These are phyloP conservation scores for Pichia sp. DNA, from an alignment of 1,139 yeast species.

Conservation along the genomic window DNA sequence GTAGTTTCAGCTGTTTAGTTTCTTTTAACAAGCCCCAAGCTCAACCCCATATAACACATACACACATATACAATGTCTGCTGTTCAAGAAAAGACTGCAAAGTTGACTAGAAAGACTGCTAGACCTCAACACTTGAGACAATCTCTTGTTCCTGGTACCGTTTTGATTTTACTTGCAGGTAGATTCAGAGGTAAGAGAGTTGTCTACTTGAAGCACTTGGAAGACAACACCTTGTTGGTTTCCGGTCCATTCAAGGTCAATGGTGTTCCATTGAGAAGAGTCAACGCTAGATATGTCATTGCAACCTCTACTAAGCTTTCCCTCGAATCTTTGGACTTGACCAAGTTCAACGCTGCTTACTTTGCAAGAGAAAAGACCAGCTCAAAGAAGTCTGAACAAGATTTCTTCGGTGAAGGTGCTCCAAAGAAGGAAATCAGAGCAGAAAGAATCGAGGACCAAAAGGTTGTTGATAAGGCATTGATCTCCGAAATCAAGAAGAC, in stretches of 20 bases:
- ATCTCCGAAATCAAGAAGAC: slow-evolving; percentile 95
- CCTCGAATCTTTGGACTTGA: slow-evolving; percentile 74
- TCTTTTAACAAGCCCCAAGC: too few relatives aligned
- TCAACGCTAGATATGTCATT: slow-evolving; percentile 97
- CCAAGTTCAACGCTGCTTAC: slow-evolving; percentile 93
- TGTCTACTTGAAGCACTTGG: slow-evolving; percentile 95
- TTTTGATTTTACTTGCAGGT: slow-evolving; percentile 96
- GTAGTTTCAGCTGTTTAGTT: too few relatives aligned
- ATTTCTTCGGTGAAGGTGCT: slow-evolving; percentile 80
- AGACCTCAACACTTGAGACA: slow-evolving; percentile 97
- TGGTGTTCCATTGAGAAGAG: slow-evolving; percentile 99
- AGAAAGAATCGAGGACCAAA: slow-evolving; percentile 98
- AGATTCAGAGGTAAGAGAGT: slow-evolving; percentile 99
- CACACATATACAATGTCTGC: too few relatives aligned
- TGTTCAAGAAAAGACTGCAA: too few relatives aligned
- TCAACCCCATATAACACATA: too few relatives aligned
- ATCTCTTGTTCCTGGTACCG: slow-evolving; percentile 98
- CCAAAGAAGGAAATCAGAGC: slow-evolving; percentile 86
- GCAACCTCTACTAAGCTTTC: slow-evolving; percentile 95
- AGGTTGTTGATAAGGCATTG: slow-evolving; percentile 91
- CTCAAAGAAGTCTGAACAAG: slow-evolving; percentile 83
- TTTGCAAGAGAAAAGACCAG: slow-evolving; percentile 92
- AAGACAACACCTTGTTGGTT: slow-evolving; percentile 97
- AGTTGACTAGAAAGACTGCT: slow-evolving; percentile 83
- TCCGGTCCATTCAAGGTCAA: slow-evolving; percentile 99